These are phyloP conservation scores for Mycena maculata DNA, from an alignment of 768 basidiomycete genomes.

Conservation along the genomic window DNA sequence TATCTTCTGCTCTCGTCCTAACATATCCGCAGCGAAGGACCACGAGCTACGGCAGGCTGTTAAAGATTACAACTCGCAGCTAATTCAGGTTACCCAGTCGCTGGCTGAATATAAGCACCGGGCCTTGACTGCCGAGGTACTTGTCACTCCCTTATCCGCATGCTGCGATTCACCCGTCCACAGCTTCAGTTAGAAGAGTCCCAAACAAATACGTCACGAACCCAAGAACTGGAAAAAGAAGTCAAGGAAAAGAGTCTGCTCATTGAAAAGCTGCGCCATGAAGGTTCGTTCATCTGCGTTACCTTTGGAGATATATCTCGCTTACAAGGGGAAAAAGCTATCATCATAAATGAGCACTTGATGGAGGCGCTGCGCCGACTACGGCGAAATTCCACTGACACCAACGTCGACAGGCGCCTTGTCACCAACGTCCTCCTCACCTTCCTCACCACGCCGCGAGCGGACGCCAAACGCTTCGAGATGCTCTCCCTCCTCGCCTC, in stretches of 20 bases:
- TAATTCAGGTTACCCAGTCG: constrained; percentile 75
- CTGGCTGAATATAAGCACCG: constrained; percentile 93
- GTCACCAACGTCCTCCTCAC: constrained; percentile 94
- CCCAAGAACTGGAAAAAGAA: constrained; percentile 85
- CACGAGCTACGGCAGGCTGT: constrained; percentile 89
- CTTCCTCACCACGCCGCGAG: constrained; percentile 90
- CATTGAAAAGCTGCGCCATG: constrained; percentile 95
- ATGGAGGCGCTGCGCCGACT: constrained; percentile 97
- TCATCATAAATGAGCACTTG: constrained; percentile 97
- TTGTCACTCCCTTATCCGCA: constrained; percentile 30
- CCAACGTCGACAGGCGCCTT: constrained; percentile 92
- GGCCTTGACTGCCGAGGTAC: constrained; percentile 87
- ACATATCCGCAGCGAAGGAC: constrained; percentile 76
- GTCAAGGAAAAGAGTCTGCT: constrained; percentile 95
- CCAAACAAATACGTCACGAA: constrained; percentile 70
- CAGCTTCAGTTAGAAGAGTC: constrained; percentile 84
- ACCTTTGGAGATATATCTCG: constrained; percentile 2
- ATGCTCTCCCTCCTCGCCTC: constrained; percentile 91
- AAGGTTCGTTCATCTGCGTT: constrained; percentile 65
- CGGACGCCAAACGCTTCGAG: constrained; percentile 95
- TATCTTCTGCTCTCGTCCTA: constrained; percentile 10
- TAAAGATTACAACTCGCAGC: constrained; percentile 81
- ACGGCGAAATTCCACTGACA: constrained; percentile 86
- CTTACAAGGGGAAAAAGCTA: constrained; percentile 71
- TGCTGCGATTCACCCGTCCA: constrained; percentile 9